Evolutionary conservation across 1,284 basidiomycete species (phyloP).

Genomic region (Vanrija humicola): DNA sequence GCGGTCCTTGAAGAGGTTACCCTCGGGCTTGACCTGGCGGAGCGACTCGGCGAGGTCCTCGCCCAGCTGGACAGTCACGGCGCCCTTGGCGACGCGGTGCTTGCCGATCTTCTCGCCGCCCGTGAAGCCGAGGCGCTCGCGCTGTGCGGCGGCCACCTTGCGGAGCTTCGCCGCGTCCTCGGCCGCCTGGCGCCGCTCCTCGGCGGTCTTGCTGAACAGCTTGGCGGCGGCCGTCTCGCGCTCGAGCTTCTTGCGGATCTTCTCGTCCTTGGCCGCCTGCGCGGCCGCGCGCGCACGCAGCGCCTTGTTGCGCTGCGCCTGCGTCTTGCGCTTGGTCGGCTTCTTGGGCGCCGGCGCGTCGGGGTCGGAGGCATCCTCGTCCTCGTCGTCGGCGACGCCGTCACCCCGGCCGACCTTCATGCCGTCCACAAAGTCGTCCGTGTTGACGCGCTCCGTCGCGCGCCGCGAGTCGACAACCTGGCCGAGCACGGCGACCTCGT

Average conservation of each 20-base stretch:
- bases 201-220: conserved; percentile 28
- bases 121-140: conserved; percentile 52
- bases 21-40: conserved; percentile 84
- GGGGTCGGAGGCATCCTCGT: conserved; percentile 22
- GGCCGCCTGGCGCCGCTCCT: conserved; percentile 20
- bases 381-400: conserved; percentile 25
- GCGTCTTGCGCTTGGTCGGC: conserved; percentile 62
- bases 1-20: conserved; percentile 86
- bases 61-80: conserved; percentile 80
- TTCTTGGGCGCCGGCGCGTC: conserved; percentile 42
- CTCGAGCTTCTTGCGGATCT: conserved; percentile 22
- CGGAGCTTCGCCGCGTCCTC: conserved; percentile 25
- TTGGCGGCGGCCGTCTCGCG: conserved; percentile 28
- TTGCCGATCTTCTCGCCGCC: conserved; percentile 69
- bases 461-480: conserved; percentile 58
- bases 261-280: conserved; percentile 22
- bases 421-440: conserved; percentile 47
- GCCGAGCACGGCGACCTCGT: conserved; percentile 48
- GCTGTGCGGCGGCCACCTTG: conserved; percentile 58
- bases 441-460: conserved; percentile 28
- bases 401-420: conserved; percentile 60
- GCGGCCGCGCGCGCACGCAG: conserved; percentile 24
- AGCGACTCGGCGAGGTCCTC: conserved; percentile 87
- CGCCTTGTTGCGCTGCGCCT: conserved; percentile 48
- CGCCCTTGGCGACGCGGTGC: conserved; percentile 64